These are phyloP conservation scores for Candida golubevii DNA, from an alignment of 805 yeast genomes.

Conservation along the genomic window DNA sequence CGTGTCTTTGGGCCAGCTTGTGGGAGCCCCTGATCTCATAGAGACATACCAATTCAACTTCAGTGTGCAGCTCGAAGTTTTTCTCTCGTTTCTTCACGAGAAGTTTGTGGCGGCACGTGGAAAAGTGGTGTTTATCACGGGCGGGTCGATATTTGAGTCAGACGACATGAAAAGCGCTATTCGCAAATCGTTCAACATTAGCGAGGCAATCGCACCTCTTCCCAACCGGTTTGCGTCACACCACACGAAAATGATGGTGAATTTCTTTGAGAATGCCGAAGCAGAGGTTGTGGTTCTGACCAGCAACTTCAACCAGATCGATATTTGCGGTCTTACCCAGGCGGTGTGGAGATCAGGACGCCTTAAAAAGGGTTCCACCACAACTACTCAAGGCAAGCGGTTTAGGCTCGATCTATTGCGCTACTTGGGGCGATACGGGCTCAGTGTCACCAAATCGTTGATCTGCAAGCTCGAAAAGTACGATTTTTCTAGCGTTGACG, in stretches of 20 bases:
- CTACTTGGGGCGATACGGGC: constrained; percentile 44
- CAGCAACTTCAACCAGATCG: constrained; percentile 52
- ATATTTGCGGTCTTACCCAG: constrained; percentile 57
- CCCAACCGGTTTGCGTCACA: constrained; percentile 43
- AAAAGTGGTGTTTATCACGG: constrained; percentile 30
- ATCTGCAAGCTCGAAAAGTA: constrained; percentile 25
- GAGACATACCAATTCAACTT: constrained; percentile 47
- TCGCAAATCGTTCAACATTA: constrained; percentile 20
- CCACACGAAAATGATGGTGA: constrained; percentile 67
- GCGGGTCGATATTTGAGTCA: constrained; percentile 15
- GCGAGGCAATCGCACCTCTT: constrained; percentile 30
- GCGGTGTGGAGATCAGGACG: constrained; percentile 62
- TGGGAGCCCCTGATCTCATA: constrained; percentile 30
- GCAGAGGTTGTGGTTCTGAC: constrained; percentile 56
- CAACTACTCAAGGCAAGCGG: constrained; percentile 1
- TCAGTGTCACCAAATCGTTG: constrained; percentile 23
- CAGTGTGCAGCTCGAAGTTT: constrained; percentile 39
- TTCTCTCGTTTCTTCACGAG: constrained; percentile 31
- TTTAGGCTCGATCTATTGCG: constrained; percentile 44
- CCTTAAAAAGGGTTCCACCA: constrained; percentile 15
- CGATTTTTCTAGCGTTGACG: constrained; percentile 46
- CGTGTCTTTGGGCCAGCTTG: constrained; percentile 23
- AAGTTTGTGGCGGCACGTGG: constrained; percentile 15
- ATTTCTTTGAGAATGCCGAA: constrained; percentile 43
- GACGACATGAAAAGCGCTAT: background rate